Conservation (phyloP, 1,284 basidiomycete genomes). For the Cystobasidium slooffiae region DNA sequence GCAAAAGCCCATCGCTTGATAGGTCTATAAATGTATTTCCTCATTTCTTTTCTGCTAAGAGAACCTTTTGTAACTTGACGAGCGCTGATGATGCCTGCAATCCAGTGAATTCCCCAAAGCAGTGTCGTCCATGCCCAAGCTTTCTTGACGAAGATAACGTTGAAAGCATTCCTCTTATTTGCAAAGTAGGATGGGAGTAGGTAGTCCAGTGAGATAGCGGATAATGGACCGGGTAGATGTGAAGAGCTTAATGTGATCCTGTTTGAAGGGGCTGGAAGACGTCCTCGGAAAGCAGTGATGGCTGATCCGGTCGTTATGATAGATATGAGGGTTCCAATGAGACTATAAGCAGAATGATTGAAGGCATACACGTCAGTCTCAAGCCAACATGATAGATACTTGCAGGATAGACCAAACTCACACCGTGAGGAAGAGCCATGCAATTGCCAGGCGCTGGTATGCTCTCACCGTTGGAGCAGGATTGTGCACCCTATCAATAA, state of each 20-base stretch:
- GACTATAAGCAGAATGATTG: not conserved
- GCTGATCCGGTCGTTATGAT: conserved; percentile 26
- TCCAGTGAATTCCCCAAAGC: conserved; percentile 67
- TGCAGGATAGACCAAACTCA: not conserved
- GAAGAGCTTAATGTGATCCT: conserved; percentile 28
- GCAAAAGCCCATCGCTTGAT: conserved; percentile 68
- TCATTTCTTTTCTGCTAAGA: conserved; percentile 58
- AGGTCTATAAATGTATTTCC: conserved; percentile 32
- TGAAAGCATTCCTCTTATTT: conserved; percentile 78
- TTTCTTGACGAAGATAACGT: conserved; percentile 84
- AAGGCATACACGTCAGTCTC: not conserved
- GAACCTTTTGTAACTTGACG: conserved; percentile 51
- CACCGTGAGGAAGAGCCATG: conserved; percentile 36
- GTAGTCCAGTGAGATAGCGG: conserved; percentile 30
- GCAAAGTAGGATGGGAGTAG: conserved; percentile 67
- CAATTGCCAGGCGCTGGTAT: conserved; percentile 32
- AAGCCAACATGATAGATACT: not conserved
- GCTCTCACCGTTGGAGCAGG: conserved; percentile 28
- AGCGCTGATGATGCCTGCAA: conserved; percentile 61
- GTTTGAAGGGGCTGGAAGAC: conserved; percentile 31
- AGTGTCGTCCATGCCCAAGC: conserved; percentile 89
- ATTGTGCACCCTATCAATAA: conserved; percentile 17
- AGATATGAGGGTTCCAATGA: conserved; percentile 36
- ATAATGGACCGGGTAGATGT: conserved; percentile 36
- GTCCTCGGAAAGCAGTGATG: conserved; percentile 43